Evolutionary conservation across 805 yeast genomes (phyloP), one percentile per base, ranked within the genome.

Genomic region (Spathaspora passalidarum): DNA sequence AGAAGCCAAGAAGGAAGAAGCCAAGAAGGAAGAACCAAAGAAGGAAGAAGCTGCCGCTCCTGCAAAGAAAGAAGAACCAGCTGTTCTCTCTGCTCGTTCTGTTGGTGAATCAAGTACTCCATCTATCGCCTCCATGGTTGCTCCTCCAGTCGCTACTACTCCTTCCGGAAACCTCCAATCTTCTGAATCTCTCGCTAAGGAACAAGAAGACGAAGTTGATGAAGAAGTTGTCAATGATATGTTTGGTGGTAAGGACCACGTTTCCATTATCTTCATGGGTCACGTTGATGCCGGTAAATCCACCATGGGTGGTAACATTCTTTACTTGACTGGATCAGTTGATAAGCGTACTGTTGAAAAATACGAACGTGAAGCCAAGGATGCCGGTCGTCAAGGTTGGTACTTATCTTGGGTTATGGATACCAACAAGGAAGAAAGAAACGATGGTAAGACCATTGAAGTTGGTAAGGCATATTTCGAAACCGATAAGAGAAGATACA

Each of bases 351-450:
- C 97, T 17, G 94, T 94, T 55, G 99, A 94, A 58, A 94, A 94
- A 69, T 92, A 92, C 65, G 98, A 94, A 75, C 82, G 91, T 68
- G 99, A 94, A 72, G 99, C 99, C 49, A 90, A 90, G 69, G 99
- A 94, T 59, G 98, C 98, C 39, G 98, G 99, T 68, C 87, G 98
- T 76, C 99, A 94, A 75, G 97, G 97, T 69, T 94, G 99, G 99
- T 94, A 94, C 68, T 76, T 94, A 57, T 91, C 98, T 7, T 94
- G 99, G 99, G 95, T 94, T 58, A 91, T 94, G 97, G 99, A 94
- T 69, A 92, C 97, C 58, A 94, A 95, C 75, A 91, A 89, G 72
- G 99, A 94, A 74, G 99, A 94, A 76, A 87, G 99, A 78, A 88
- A 80, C 60, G 97, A 94, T 72, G 99, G 99, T 77, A 94, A 94